phyloP scores from a whole-genome alignment of 2,329 filamentous ascomycete genomes.

The Nannizziopsis arthrosporioides region DNA sequence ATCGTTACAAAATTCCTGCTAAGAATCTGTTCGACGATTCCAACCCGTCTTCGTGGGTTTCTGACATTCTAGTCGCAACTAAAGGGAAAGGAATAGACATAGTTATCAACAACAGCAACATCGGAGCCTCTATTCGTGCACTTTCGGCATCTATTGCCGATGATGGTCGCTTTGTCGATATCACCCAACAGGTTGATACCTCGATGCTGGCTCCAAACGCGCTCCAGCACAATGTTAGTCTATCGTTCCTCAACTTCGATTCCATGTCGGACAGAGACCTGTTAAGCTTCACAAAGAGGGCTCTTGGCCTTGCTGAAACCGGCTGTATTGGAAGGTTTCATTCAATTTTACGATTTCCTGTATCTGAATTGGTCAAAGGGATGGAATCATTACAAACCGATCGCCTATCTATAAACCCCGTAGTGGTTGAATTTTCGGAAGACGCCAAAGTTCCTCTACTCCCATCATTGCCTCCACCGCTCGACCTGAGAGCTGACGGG shows the following conservation, averaged over 20 bases:
- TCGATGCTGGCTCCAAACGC: too few relatives aligned
- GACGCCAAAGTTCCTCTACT: too few relatives aligned
- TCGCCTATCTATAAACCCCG: background rate
- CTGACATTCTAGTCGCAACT: slow-evolving; percentile 10
- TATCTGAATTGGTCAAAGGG: too few relatives aligned
- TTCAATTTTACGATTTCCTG: too few relatives aligned
- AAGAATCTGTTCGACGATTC: slow-evolving; percentile 12
- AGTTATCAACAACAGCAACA: slow-evolving; percentile 14
- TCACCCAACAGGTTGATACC: slow-evolving; percentile 7
- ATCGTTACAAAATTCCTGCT: slow-evolving; percentile 9
- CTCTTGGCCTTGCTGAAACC: too few relatives aligned
- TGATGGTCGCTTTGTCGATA: slow-evolving; percentile 14
- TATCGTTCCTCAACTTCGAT: background rate
- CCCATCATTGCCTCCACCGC: background rate
- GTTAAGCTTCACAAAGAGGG: slow-evolving; percentile 9
- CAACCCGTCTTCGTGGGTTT: slow-evolving; percentile 5
- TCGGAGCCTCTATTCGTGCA: slow-evolving; percentile 4
- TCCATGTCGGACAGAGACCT: background rate
- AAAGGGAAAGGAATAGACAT: slow-evolving; percentile 12
- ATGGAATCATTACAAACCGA: background rate
- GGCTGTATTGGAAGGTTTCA: too few relatives aligned
- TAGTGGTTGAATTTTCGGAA: background rate
- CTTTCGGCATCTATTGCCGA: slow-evolving; percentile 9
- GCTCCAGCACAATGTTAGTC: too few relatives aligned
- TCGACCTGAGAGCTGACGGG: background rate